Evolutionary conservation across 2,329 filamentous ascomycete genomes (phyloP), one percentile per base, ranked within the genome.

Genomic region (Didymellaceae sp.): DNA sequence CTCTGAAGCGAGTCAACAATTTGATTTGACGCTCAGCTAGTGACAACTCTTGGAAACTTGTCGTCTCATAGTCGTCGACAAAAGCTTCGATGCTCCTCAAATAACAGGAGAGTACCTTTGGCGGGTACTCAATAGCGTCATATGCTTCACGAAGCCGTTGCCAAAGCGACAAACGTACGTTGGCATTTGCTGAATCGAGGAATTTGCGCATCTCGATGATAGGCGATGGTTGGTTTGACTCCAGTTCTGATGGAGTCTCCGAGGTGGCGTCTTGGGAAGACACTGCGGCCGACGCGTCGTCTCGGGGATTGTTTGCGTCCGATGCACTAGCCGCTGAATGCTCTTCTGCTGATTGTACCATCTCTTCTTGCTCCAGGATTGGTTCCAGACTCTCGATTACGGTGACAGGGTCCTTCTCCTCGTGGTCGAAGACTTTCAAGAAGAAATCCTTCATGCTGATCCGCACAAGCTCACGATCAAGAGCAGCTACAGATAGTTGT

Each of bases 361-460:
- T 37, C 11, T 57, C 53, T 3, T 50, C 21, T 5, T 89, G 86
- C 55, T 97, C 93, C 5, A 99, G 78, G 8, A 99, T 89, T 4
- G 94, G 94, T 66, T 99, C 94, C 26, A 99, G 77, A 21, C 87
- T 94, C 65, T 97, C 91, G 51, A 99, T 97, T 16, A 97, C 85
- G 5, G 87, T 82, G 10, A 93, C 83, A 0, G 93, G 90, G 60
- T 97, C 87, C 37, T 87, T 86, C 51, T 87, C 83, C 49, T 94
- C 88, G 28, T 91, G 86, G 52, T 90, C 88, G 68, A 97, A 97
- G 0, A 99, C 83, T 28, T 87, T 90, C 41, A 91, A 81, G 73
- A 99, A 97, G 71, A 97, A 97, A 67, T 97, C 93, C 84, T 96
- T 94, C 0, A 93, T 97, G 11, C 90, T 96, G 25, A 97, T 81